These are phyloP conservation scores for Cercospora beticola DNA, from an alignment of 2,329 filamentous ascomycete species.

Conservation along the genomic window DNA sequence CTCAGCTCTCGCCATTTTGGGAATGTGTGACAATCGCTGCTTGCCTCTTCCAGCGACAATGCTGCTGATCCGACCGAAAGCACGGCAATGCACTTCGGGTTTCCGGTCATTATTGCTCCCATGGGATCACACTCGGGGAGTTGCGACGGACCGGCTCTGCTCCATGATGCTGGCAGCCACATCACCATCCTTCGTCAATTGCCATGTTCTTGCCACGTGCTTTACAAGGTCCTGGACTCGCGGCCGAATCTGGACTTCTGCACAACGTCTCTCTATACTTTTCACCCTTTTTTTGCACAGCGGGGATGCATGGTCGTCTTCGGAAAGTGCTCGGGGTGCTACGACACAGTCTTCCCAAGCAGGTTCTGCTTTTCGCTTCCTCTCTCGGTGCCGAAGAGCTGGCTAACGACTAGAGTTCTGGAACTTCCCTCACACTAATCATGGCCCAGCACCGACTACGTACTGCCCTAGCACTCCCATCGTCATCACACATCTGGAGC, in stretches of 20 bases:
- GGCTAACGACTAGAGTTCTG: slow-evolving; percentile 1
- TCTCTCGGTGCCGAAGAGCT: slow-evolving; percentile 8
- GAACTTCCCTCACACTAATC: slow-evolving; percentile 3
- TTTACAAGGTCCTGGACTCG: not conserved
- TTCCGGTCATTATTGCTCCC: not conserved
- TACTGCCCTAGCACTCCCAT: slow-evolving; percentile 4
- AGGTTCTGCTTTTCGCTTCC: not conserved
- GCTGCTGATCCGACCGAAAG: not conserved
- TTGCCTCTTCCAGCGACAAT: slow-evolving; percentile 5
- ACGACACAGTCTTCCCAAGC: not conserved
- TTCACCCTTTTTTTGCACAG: not conserved
- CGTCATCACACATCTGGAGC: slow-evolving; percentile 6
- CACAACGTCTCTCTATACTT: not conserved
- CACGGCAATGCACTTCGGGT: not conserved
- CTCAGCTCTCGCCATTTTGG: slow-evolving; percentile 1
- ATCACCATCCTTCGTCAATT: slow-evolving; percentile 4
- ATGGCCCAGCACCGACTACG: not conserved
- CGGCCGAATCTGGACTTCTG: not conserved
- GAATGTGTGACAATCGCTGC: slow-evolving; percentile 8
- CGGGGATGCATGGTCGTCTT: not conserved
- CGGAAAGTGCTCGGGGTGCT: not conserved
- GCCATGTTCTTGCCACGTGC: slow-evolving; percentile 9
- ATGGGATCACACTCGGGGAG: slow-evolving; percentile 1
- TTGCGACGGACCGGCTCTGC: not conserved
- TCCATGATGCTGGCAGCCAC: slow-evolving; percentile 3